phyloP scores from a whole-genome alignment of 2,329 filamentous ascomycete species.

The Aspergillus quadricinctus region DNA sequence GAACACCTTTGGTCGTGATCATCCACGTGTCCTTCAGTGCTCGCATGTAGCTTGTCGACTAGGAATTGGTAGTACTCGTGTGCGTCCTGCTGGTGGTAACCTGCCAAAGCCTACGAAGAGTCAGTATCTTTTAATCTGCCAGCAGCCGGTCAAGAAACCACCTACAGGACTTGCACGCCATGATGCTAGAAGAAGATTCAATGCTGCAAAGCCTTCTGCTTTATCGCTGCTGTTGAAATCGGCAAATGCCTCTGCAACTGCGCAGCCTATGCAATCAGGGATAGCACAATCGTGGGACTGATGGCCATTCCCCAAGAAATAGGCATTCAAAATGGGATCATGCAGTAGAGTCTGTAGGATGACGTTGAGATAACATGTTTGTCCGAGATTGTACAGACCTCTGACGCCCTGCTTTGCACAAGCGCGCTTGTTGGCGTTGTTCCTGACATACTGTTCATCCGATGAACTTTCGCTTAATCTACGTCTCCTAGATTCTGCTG shows the following conservation, averaged over 20 bases:
- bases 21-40: constrained; percentile 67
- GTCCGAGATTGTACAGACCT: constrained; percentile 95
- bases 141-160: constrained; percentile 29
- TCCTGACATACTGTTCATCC: constrained; percentile 70
- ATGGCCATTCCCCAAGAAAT: constrained; percentile 88
- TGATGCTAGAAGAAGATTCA: constrained; percentile 81
- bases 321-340: constrained; percentile 86
- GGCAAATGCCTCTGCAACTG: constrained; percentile 59
- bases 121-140: constrained; percentile 1
- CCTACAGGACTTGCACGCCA: constrained; percentile 75
- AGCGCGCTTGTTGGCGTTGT: constrained; percentile 73
- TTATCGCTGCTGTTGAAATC: constrained; percentile 59
- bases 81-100: constrained; percentile 92
- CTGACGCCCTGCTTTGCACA: constrained; percentile 84
- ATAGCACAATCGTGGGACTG: constrained; percentile 66
- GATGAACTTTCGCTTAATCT: constrained; percentile 46
- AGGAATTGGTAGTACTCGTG: constrained; percentile 97
- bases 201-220: constrained; percentile 84
- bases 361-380: constrained; percentile 97
- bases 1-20: constrained; percentile 57
- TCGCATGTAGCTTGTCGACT: constrained; percentile 81
- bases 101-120: constrained; percentile 61
- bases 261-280: constrained; percentile 57
- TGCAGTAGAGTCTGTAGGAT: constrained; percentile 90
- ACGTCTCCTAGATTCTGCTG: constrained; percentile 29